These are phyloP conservation scores for Avena sativa DNA, from an alignment of 176 grass and related monocot species.

Conservation along the genomic window DNA sequence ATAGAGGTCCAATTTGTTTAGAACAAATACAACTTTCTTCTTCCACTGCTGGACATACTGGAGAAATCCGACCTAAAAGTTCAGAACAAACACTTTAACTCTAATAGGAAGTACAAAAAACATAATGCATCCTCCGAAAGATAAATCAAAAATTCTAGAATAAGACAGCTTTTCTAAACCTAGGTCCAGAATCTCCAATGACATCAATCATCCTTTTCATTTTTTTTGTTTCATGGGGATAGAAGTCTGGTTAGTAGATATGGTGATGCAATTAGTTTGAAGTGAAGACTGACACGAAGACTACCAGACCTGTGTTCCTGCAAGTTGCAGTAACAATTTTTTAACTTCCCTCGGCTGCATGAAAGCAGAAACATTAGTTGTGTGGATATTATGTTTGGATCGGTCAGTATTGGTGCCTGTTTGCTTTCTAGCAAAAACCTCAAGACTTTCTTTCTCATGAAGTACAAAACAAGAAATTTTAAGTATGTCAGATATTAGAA, in stretches of 20 bases:
- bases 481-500: neutral
- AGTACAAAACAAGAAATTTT: neutral
- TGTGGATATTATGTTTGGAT: constrained; percentile 1
- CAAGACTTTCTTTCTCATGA: neutral
- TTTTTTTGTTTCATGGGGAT: neutral
- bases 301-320: neutral
- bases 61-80: constrained; percentile 91
- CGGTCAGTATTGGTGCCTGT: neutral
- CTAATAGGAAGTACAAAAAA: constrained; percentile 21
- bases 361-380: neutral
- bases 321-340: neutral
- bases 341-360: neutral
- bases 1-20: constrained; percentile 97
- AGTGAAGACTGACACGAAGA: neutral
- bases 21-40: constrained; percentile 97
- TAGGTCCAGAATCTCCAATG: constrained; percentile 7
- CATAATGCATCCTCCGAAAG: neutral
- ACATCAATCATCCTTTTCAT: neutral
- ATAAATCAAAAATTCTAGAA: constrained; percentile 7
- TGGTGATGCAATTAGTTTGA: constrained; percentile 18
- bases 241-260: constrained; percentile 13
- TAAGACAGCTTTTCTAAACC: neutral
- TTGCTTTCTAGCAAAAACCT: constrained; percentile 9
- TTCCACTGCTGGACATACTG: constrained; percentile 94
- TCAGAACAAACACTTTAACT: constrained; percentile 27